Conservation (phyloP, 306 rosid species). For the Acacia crassicarpa region DNA sequence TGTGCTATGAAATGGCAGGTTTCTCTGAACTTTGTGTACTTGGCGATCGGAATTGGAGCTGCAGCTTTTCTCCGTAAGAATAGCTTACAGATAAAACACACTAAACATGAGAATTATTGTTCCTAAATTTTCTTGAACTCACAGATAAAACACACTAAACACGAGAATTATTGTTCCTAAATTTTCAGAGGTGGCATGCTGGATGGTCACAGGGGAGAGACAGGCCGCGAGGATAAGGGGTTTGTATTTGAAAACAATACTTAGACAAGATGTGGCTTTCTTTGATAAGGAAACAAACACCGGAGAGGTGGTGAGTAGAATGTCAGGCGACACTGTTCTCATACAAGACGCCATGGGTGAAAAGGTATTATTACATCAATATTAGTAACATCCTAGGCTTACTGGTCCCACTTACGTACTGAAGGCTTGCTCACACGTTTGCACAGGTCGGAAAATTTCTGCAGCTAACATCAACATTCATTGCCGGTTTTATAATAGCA, state of each 20-base stretch:
- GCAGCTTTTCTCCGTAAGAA: slow-evolving; percentile 83
- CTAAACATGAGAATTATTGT: slow-evolving; percentile 1
- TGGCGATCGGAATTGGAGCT: slow-evolving; percentile 57
- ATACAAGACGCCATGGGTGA: slow-evolving; percentile 99
- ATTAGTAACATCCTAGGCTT: no score
- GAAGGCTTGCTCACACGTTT: not conserved
- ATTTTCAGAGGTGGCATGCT: slow-evolving; percentile 76
- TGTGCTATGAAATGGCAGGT: slow-evolving; percentile 52
- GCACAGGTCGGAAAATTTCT: slow-evolving; percentile 79
- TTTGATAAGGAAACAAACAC: slow-evolving; percentile 90
- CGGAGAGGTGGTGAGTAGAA: slow-evolving; percentile 84
- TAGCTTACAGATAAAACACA: not conserved
- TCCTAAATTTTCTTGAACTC: not conserved
- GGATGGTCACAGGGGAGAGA: slow-evolving; percentile 97
- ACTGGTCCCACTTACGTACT: not conserved
- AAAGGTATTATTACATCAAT: slow-evolving; percentile 42
- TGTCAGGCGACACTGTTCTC: slow-evolving; percentile 94
- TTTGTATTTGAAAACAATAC: slow-evolving; percentile 78
- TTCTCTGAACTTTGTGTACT: slow-evolving; percentile 62
- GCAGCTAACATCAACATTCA: slow-evolving; percentile 67
- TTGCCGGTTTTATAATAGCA: slow-evolving; percentile 71
- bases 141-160: not conserved
- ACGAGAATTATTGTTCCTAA: not conserved
- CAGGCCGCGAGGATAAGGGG: slow-evolving; percentile 86
- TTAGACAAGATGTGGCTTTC: slow-evolving; percentile 84